Conservation (phyloP, 768 basidiomycete genomes). For the Mycena olivaceomarginata region DNA sequence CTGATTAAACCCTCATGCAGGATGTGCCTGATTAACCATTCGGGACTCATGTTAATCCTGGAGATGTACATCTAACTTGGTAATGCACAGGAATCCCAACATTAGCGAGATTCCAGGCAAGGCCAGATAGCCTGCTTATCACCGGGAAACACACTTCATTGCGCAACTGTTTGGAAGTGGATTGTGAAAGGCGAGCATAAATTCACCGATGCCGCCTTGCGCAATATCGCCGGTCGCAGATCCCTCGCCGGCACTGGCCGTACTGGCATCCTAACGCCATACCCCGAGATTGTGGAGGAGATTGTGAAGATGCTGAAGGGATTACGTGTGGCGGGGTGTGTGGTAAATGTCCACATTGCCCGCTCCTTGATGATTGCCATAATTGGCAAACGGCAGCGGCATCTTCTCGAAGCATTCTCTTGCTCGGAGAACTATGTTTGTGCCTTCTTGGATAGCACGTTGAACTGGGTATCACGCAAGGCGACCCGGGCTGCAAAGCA, state of each 20-base stretch:
- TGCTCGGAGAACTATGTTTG: constrained; percentile 18
- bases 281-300: background rate
- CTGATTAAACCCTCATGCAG: too few species aligned
- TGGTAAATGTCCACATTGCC: constrained; percentile 12
- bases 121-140: too few species aligned
- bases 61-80: too few species aligned
- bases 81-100: too few species aligned
- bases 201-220: too few species aligned
- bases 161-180: constrained; percentile 3
- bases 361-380: constrained; percentile 6
- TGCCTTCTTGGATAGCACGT: background rate
- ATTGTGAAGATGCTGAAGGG: constrained; percentile 4
- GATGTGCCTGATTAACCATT: too few species aligned
- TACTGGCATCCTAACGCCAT: background rate
- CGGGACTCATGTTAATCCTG: too few species aligned
- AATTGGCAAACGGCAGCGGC: background rate
- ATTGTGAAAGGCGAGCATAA: too few species aligned
- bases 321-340: background rate
- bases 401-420: background rate
- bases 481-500: constrained; percentile 23
- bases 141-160: background rate
- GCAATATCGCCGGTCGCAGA: too few species aligned
- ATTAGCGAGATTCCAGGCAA: too few species aligned
- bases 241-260: too few species aligned
- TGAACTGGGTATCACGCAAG: background rate